Percentiles rank a stretch among this genome's conserved stretches.
phyloP scores from a whole-genome alignment of 1,139 yeast species.

The Suhomyces bribrorum region DNA sequence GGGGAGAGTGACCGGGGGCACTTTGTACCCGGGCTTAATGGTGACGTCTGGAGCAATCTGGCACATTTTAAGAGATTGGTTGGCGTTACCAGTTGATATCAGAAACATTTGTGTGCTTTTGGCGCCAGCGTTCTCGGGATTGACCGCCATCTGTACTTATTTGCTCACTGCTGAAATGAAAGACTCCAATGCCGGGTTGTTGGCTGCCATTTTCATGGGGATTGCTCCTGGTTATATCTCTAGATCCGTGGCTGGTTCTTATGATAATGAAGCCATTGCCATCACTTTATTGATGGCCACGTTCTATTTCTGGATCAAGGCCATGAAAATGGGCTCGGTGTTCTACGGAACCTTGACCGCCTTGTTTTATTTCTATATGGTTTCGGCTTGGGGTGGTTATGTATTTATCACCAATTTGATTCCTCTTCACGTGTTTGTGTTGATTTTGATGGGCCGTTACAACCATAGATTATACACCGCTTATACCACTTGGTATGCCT shows the following conservation, averaged over 20 bases:
- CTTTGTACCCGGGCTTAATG: slow-evolving; percentile 97
- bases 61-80: slow-evolving; percentile 61
- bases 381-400: slow-evolving; percentile 99
- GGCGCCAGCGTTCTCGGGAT: slow-evolving; percentile 95
- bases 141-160: slow-evolving; percentile 93
- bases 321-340: slow-evolving; percentile 87
- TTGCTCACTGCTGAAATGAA: slow-evolving; percentile 88
- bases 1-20: slow-evolving; percentile 99
- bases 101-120: slow-evolving; percentile 93
- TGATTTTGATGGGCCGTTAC: slow-evolving; percentile 93
- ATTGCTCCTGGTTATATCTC: slow-evolving; percentile 99
- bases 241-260: slow-evolving; percentile 97
- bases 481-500: slow-evolving; percentile 93
- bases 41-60: slow-evolving; percentile 92
- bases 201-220: slow-evolving; percentile 94
- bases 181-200: slow-evolving; percentile 83
- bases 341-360: slow-evolving; percentile 86
- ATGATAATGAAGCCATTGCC: slow-evolving; percentile 99
- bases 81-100: slow-evolving; percentile 86
- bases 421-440: slow-evolving; percentile 91
- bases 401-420: slow-evolving; percentile 97
- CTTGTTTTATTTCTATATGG: slow-evolving; percentile 94
- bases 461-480: slow-evolving; percentile 81
- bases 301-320: slow-evolving; percentile 93
- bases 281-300: slow-evolving; percentile 94